Evolutionary conservation across 441 rosid genomes (phyloP).

Genomic region (Adansonia madagascariensis): DNA sequence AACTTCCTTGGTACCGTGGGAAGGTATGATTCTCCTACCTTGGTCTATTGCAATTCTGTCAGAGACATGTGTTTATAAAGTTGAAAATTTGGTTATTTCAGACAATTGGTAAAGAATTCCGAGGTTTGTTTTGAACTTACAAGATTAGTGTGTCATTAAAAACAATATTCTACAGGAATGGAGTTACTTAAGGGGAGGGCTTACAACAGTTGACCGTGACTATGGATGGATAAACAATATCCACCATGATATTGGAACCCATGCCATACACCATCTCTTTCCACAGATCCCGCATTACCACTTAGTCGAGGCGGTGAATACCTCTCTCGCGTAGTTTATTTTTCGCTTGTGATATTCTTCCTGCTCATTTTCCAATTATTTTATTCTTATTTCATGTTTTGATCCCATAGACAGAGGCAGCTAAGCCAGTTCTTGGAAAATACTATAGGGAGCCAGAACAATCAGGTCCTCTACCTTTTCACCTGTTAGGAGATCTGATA

Average conservation of each 20-base stretch:
- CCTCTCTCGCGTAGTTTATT: neutral
- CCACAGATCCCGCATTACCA: slow-evolving; percentile 78
- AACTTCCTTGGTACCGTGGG: slow-evolving; percentile 76
- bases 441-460: slow-evolving; percentile 61
- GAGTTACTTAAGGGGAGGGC: slow-evolving; percentile 78
- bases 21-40: slow-evolving; percentile 40
- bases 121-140: slow-evolving; percentile 4
- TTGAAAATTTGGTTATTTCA: neutral
- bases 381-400: neutral
- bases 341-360: neutral
- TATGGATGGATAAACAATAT: slow-evolving; percentile 68
- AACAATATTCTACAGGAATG: slow-evolving; percentile 49
- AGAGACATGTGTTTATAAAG: neutral
- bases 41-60: neutral
- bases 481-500: slow-evolving; percentile 43
- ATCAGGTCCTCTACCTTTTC: slow-evolving; percentile 62
- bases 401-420: slow-evolving; percentile 60
- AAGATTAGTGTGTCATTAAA: neutral
- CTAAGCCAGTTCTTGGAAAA: slow-evolving; percentile 61
- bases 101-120: neutral
- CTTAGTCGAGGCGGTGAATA: slow-evolving; percentile 65
- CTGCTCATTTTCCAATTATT: neutral
- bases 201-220: slow-evolving; percentile 71
- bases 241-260: slow-evolving; percentile 78
- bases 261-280: slow-evolving; percentile 70